These are phyloP conservation scores for Cyclotella baltica DNA, from an alignment of 108 stramenopile genomes.

Conservation along the genomic window DNA sequence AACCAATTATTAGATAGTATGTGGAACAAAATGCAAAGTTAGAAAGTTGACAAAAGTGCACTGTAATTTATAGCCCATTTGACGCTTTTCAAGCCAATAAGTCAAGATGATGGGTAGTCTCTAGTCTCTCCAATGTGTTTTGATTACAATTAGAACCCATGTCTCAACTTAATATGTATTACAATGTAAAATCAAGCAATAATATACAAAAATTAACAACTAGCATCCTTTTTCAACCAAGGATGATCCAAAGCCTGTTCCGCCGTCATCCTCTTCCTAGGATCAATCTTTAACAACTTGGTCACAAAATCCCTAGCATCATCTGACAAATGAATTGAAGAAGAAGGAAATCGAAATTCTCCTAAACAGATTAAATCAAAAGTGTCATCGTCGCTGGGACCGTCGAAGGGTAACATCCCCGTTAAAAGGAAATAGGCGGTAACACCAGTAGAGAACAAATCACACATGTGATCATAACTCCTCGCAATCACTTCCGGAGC, in stretches of 20 bases:
- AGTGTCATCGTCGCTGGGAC: conserved; percentile 40
- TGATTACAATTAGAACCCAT: too few relatives aligned
- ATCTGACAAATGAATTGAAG: conserved; percentile 59
- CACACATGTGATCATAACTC: conserved; percentile 48
- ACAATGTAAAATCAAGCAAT: background rate
- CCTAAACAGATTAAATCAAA: conserved; percentile 41
- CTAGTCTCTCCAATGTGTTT: too few relatives aligned
- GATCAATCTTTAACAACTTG: conserved; percentile 74
- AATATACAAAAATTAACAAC: conserved; percentile 20
- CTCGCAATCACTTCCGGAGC: conserved; percentile 51
- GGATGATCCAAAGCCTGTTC: conserved; percentile 76
- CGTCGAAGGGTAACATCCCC: conserved; percentile 50
- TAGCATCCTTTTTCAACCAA: conserved; percentile 71
- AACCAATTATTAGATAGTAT: too few relatives aligned
- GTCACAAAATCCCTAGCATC: conserved; percentile 89
- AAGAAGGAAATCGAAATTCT: conserved; percentile 39
- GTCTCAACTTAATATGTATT: too few relatives aligned
- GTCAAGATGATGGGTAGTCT: too few relatives aligned
- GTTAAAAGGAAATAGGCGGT: conserved; percentile 51
- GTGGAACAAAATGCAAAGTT: too few relatives aligned
- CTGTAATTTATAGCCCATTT: too few relatives aligned
- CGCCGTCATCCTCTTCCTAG: conserved; percentile 78
- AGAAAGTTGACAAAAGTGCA: too few relatives aligned
- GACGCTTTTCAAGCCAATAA: too few relatives aligned
- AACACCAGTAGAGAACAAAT: conserved; percentile 45